phyloP scores from a whole-genome alignment of 768 basidiomycete genomes.

The Pisolithus orientalis region DNA sequence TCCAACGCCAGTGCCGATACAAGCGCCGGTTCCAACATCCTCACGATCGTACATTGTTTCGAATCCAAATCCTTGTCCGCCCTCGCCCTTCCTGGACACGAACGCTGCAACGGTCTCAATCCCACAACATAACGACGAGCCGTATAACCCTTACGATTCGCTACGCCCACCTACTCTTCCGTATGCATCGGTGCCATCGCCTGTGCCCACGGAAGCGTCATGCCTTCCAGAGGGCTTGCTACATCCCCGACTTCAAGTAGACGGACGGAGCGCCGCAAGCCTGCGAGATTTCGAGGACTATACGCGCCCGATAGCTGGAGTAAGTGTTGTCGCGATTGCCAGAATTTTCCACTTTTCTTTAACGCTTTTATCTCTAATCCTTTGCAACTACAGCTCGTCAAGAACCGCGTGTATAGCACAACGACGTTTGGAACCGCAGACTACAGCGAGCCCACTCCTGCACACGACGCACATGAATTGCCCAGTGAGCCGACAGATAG shows the following conservation, averaged over 20 bases:
- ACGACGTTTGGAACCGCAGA: slow-evolving; percentile 29
- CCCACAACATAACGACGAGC: not conserved
- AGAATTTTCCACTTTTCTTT: not conserved
- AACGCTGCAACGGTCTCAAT: not conserved
- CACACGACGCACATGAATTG: slow-evolving; percentile 1
- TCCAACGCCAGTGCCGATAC: slow-evolving; percentile 10
- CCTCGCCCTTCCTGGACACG: slow-evolving; percentile 13
- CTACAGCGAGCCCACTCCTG: slow-evolving; percentile 9
- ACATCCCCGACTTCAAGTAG: slow-evolving; percentile 20
- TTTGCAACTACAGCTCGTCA: slow-evolving; percentile 16
- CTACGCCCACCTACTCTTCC: slow-evolving; percentile 1
- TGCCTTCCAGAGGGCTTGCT: slow-evolving; percentile 22
- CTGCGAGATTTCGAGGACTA: slow-evolving; percentile 29
- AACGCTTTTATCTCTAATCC: not conserved
- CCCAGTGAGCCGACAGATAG: not conserved
- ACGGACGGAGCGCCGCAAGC: slow-evolving; percentile 21
- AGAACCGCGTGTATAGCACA: slow-evolving; percentile 26
- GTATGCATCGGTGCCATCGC: slow-evolving; percentile 13
- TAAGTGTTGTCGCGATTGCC: slow-evolving; percentile 8
- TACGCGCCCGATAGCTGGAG: slow-evolving; percentile 27
- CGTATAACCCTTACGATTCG: not conserved
- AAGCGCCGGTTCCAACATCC: slow-evolving; percentile 10
- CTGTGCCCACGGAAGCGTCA: slow-evolving; percentile 22
- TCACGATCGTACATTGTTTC: slow-evolving; percentile 25
- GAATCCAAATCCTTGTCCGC: slow-evolving; percentile 23